phyloP scores from a whole-genome alignment of 1,284 basidiomycete genomes.

The Cryptococcus hybrid region DNA sequence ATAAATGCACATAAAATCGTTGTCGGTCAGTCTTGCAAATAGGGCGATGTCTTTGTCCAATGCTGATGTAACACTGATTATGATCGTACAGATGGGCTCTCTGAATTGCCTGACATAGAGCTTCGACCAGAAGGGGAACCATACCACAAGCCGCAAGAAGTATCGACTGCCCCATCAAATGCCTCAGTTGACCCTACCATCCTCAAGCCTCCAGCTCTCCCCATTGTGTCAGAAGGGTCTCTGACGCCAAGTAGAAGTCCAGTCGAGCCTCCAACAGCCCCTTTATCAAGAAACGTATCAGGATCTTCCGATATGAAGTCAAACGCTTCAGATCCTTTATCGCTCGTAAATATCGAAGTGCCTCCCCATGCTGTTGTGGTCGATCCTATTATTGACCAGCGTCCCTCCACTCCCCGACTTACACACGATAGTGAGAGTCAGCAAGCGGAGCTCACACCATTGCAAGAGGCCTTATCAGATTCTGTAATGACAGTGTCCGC shows the following conservation, averaged over 20 bases:
- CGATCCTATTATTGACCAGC: not conserved
- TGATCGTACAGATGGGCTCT: conserved; percentile 35
- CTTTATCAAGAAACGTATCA: not conserved
- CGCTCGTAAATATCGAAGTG: conserved; percentile 3
- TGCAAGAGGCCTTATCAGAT: conserved; percentile 37
- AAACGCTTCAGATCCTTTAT: conserved; percentile 9
- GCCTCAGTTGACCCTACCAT: conserved; percentile 1
- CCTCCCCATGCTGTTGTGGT: conserved; percentile 2
- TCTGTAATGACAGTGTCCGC: conserved; percentile 25
- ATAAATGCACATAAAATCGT: conserved; percentile 79
- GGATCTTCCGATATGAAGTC: not conserved
- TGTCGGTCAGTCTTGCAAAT: conserved; percentile 49
- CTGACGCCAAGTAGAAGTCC: not conserved
- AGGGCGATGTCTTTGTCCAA: not conserved
- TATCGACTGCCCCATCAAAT: not conserved
- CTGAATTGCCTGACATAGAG: conserved; percentile 41
- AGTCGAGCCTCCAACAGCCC: not conserved
- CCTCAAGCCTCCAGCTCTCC: conserved; percentile 4
- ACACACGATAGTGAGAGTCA: conserved; percentile 14
- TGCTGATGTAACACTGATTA: not conserved
- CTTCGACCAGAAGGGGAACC: conserved; percentile 49
- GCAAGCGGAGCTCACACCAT: conserved; percentile 6
- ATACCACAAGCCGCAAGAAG: conserved; percentile 24
- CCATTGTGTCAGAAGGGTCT: not conserved
- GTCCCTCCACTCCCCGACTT: conserved; percentile 18